These are phyloP conservation scores for Sistotremastrum suecicum DNA, from an alignment of 768 basidiomycete species.

Conservation along the genomic window DNA sequence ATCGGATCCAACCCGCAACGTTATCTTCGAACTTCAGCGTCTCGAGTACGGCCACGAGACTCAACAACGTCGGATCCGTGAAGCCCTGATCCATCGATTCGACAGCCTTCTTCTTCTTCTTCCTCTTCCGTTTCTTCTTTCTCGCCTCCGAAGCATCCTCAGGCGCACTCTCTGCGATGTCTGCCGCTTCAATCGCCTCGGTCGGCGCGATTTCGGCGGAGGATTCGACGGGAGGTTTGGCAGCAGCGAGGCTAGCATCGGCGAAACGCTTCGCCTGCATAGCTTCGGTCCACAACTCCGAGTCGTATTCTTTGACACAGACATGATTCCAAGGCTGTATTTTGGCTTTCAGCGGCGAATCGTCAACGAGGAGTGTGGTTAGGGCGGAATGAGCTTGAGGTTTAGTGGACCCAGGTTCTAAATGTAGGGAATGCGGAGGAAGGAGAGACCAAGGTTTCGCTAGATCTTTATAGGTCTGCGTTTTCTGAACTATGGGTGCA, in stretches of 20 bases:
- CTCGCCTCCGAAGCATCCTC: constrained; percentile 8
- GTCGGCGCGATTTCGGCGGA: background rate
- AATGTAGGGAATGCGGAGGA: constrained; percentile 1
- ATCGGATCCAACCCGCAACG: constrained; percentile 1
- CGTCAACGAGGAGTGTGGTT: constrained; percentile 37
- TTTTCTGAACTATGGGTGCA: constrained; percentile 2
- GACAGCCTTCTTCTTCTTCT: background rate
- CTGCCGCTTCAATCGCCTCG: background rate
- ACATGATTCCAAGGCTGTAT: constrained; percentile 76
- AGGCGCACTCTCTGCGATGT: background rate
- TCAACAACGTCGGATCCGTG: constrained; percentile 1
- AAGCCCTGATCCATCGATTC: constrained; percentile 3
- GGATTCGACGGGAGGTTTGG: background rate
- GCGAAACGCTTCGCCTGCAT: constrained; percentile 15
- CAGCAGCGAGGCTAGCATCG: constrained; percentile 4
- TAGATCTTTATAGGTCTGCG: constrained; percentile 26
- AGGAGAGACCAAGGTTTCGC: constrained; percentile 9
- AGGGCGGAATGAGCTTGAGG: constrained; percentile 23
- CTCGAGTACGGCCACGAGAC: background rate
- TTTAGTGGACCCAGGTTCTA: background rate
- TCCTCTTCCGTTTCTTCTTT: background rate
- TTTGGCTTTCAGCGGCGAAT: constrained; percentile 38
- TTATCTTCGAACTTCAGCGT: background rate
- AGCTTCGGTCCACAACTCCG: constrained; percentile 25
- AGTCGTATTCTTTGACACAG: constrained; percentile 56